Base-by-base conservation (phyloP, 495 filamentous ascomycete species). In the Penicillium longicatenatum region DNA sequence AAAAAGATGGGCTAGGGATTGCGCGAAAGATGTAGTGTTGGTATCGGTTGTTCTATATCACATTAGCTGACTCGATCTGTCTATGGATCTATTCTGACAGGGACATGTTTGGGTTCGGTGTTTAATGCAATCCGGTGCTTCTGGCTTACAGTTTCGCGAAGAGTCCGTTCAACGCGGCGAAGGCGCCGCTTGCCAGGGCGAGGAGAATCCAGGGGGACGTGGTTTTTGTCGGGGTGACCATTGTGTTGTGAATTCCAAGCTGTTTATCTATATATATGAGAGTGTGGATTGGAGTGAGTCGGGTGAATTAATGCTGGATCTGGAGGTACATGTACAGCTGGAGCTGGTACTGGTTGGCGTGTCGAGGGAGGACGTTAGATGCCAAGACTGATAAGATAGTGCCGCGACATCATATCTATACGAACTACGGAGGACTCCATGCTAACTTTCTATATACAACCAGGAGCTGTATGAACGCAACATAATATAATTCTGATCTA, bases 151-250 rank as follows among this genome's bases (percentile, higher is more conserved):
- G 77, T 72, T 97, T 98, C 1, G 94, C 94, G 75, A 98, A 98
- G 22, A 96, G 88, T 30, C 94, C 93, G 65, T 98, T 98, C 63
- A 94, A 84, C 35, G 92, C 91, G 14, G 94, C 94, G 71, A 92
- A 97, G 9, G 88, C 86, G 35, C 94, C 94, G 70, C 89, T 94
- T 39, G 90, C 85, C 35, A 95, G 63, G 24, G 94, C 92, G 46
- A 93, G 83, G 52, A 91, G 69, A 55, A 97, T 81, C 94, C 94
- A 98, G 54, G 70, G 70, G 59, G 73, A 60, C 4, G 51, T 53
- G 19, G 58, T 41, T 41, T 41, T 54, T 42, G 55, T 7, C 16
- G 48, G 24, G 7, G 58, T 48, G 26, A 55, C 41, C 66, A 69
- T 69, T 14, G 22, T 30, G 48, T n/a, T n/a, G n/a, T n/a, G n/a